phyloP scores from a whole-genome alignment of 2,329 filamentous ascomycete genomes.

The Paradendryphiella salina region DNA sequence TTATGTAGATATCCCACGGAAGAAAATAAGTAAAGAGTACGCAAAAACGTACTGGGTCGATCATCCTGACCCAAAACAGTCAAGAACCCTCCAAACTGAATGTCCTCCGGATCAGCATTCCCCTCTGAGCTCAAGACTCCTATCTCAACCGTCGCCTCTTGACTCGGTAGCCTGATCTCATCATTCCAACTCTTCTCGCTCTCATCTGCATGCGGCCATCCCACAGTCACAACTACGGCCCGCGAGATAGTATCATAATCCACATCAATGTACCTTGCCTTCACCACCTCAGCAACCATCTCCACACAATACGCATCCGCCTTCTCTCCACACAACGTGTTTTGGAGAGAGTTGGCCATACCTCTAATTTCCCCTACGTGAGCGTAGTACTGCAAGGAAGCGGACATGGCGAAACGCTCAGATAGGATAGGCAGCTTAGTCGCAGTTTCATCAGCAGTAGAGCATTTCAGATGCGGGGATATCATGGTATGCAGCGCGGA shows the following conservation, averaged over 20 bases:
- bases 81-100: conserved; percentile 77
- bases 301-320: conserved; percentile 52
- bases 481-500: conserved; percentile 62
- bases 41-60: conserved; percentile 58
- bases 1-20: too few species aligned
- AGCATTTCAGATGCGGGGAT: conserved; percentile 60
- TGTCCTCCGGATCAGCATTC: conserved; percentile 69
- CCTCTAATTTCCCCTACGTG: conserved; percentile 60
- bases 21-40: not conserved
- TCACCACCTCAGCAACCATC: conserved; percentile 52
- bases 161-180: conserved; percentile 38
- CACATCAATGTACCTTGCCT: conserved; percentile 71
- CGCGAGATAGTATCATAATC: conserved; percentile 73
- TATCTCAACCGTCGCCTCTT: conserved; percentile 69
- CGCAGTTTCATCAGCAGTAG: conserved; percentile 61
- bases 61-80: conserved; percentile 76
- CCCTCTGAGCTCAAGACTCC: conserved; percentile 73
- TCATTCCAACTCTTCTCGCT: conserved; percentile 52
- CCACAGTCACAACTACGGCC: conserved; percentile 65
- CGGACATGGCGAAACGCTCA: conserved; percentile 63
- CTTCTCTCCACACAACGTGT: conserved; percentile 55
- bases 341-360: conserved; percentile 59
- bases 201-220: conserved; percentile 56
- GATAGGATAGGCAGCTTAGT: conserved; percentile 60
- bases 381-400: conserved; percentile 72